A percentile compares a stretch with the other conserved stretches of the same genome.
These are phyloP conservation scores for Amaranthus hypochondriacus DNA, from an alignment of 148 eudicot species.

Conservation along the genomic window DNA sequence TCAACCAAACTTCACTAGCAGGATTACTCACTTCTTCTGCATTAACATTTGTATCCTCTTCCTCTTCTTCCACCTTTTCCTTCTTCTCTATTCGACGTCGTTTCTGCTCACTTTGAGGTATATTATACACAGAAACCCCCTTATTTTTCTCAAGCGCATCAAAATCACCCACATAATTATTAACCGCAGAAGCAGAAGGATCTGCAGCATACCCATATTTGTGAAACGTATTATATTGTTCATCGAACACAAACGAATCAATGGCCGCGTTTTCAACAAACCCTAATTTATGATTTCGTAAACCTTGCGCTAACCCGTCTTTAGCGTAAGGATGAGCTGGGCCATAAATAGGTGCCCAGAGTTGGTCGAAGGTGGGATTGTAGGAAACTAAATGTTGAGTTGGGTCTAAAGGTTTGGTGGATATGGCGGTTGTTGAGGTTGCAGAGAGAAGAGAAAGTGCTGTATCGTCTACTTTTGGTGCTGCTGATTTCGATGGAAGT, in stretches of 20 bases:
- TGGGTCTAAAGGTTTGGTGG: constrained; percentile 68
- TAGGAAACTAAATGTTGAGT: constrained; percentile 60
- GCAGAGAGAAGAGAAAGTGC: constrained; percentile 66
- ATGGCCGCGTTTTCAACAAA: constrained; percentile 82
- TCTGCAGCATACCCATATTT: constrained; percentile 85
- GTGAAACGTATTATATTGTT: constrained; percentile 84
- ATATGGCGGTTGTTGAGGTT: constrained; percentile 20
- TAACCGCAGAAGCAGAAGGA: constrained; percentile 48
- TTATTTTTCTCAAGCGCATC: constrained; percentile 36
- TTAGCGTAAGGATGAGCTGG: constrained; percentile 92
- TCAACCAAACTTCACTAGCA: constrained; percentile 65
- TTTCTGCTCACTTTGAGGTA: constrained; percentile 74
- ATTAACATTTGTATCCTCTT: constrained; percentile 23
- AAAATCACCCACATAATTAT: constrained; percentile 53
- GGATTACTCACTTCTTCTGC: constrained; percentile 54
- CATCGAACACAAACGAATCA: constrained; percentile 66
- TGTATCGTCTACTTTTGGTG: constrained; percentile 84
- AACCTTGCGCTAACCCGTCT: constrained; percentile 84
- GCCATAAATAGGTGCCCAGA: constrained; percentile 90
- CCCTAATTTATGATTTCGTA: constrained; percentile 89
- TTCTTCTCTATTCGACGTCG: constrained; percentile 55
- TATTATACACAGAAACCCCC: constrained; percentile 66
- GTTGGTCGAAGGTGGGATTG: constrained; percentile 90
- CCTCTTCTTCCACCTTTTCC: constrained; percentile 23
- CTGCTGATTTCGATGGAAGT: constrained; percentile 65